Evolutionary conservation across 257 asterid species (phyloP), one percentile per base, ranked within the genome.

Genomic region (Jacaranda copaia): DNA sequence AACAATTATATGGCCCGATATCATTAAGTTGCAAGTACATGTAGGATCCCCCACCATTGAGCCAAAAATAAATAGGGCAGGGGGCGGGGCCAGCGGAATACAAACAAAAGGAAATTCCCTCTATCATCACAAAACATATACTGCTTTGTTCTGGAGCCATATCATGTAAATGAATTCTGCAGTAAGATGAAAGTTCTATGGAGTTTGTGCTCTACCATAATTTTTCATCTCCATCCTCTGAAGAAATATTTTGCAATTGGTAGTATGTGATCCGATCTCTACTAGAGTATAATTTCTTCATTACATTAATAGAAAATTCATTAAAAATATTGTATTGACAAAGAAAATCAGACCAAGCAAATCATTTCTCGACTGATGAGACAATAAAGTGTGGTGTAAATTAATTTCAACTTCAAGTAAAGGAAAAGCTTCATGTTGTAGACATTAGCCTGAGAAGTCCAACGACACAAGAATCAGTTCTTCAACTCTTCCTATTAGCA

Each of bases 51-150:
- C 60, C 32, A 35, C 53, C 63, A 52, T 80, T 68, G 67, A 68
- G 61, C 61, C 32, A 25, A 60, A 38, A 46, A 19, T 61, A 10
- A 7, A 53, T 13, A 53, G 49, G 43, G 64, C 11, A 5, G 18
- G 56, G 72, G 0, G 5, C 0, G 6, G 11, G 73, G 5, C 0
- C 3, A 40, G 45, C 2, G 8, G 14, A 36, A 35, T 12, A 51
- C 45, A 40, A 63, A 63, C 4, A 78, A 78, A 20, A 46, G 65
- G 32, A 46, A 52, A 75, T 15, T 68, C 59, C 5, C 66, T 64
- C 46, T 53, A 46, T 11, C 59, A 18, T 57, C 68, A 76, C 72
- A 36, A 55, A 76, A 81, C 32, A 1, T 32, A 16, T 36, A 70
- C 51, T 73, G 59, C 3, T 18, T 70, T 13, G 9, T 10, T 55